A percentile compares a stretch with the other conserved stretches of the same genome.
phyloP scores from a whole-genome alignment of 768 basidiomycete genomes.

The Mycena chlorophos region DNA sequence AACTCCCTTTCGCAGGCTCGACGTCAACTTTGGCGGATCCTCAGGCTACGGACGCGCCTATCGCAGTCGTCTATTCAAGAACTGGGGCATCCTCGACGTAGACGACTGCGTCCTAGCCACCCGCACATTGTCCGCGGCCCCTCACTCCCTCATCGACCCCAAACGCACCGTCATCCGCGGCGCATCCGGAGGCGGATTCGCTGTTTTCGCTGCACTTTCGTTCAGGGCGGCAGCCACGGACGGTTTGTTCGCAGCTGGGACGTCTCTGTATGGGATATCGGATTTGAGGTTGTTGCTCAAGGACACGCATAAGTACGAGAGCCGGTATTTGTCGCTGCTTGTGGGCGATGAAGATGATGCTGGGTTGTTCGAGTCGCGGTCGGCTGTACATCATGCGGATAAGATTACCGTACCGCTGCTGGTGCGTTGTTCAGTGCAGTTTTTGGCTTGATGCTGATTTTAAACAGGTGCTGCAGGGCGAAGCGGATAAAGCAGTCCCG shows the following conservation, averaged over 20 bases:
- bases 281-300: conserved; percentile 52
- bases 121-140: conserved; percentile 35
- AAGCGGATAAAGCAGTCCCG: conserved; percentile 62
- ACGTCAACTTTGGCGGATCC: conserved; percentile 63
- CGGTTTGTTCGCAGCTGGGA: conserved; percentile 58
- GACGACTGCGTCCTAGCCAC: conserved; percentile 51
- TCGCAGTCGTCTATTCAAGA: conserved; percentile 46
- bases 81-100: conserved; percentile 63
- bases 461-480: conserved; percentile 67
- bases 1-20: conserved; percentile 37
- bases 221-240: conserved; percentile 38
- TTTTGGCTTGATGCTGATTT: background rate
- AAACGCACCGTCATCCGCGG: conserved; percentile 70
- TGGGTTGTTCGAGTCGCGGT: conserved; percentile 57
- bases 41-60: conserved; percentile 51
- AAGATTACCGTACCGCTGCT: conserved; percentile 64
- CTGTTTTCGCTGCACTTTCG: conserved; percentile 53
- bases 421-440: conserved; percentile 41
- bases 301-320: conserved; percentile 61
- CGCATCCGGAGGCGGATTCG: conserved; percentile 72
- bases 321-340: conserved; percentile 45
- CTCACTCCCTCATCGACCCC: conserved; percentile 58
- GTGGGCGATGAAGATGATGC: conserved; percentile 50
- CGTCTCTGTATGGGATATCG: conserved; percentile 66
- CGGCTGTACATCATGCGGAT: conserved; percentile 61